phyloP scores from a whole-genome alignment of 1,284 basidiomycete species.

The Pseudozyma flocculosa region DNA sequence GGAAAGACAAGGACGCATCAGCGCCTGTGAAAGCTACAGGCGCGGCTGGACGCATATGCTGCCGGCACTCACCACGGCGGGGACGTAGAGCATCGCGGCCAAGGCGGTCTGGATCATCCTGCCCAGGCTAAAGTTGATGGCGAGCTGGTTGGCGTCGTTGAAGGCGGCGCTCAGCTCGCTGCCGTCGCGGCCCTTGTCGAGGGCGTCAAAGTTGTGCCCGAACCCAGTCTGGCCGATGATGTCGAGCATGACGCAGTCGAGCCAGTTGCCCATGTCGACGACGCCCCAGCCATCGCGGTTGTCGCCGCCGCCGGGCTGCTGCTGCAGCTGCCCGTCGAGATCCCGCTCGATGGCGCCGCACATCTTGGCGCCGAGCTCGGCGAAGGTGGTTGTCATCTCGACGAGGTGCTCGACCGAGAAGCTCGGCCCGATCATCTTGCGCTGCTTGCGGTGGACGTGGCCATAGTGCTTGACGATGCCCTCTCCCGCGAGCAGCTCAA shows the following conservation, averaged over 20 bases:
- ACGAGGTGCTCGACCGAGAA: slow-evolving; percentile 39
- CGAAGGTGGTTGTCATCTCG: slow-evolving; percentile 26
- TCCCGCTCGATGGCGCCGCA: slow-evolving; percentile 23
- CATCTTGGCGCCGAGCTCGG: slow-evolving; percentile 32
- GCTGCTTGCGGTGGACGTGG: slow-evolving; percentile 31
- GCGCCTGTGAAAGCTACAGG: no score
- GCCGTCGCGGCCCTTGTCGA: slow-evolving; percentile 34
- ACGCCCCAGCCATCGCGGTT: no score
- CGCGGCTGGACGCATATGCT: no score
- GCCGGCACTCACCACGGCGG: slow-evolving; percentile 3
- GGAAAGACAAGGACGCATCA: background rate
- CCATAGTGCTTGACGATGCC: slow-evolving; percentile 28
- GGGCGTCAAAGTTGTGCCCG: slow-evolving; percentile 36
- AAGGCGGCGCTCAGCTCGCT: slow-evolving; percentile 21
- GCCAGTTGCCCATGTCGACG: slow-evolving; percentile 40
- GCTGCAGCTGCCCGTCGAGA: background rate
- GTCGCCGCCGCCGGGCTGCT: no score
- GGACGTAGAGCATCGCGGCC: slow-evolving; percentile 16
- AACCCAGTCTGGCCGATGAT: slow-evolving; percentile 56
- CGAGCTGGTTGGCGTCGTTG: slow-evolving; percentile 27
- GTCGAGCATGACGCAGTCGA: slow-evolving; percentile 44
- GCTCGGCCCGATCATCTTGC: slow-evolving; percentile 41
- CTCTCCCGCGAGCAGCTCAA: slow-evolving; percentile 21
- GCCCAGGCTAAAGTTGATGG: slow-evolving; percentile 26
- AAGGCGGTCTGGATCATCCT: slow-evolving; percentile 24